Evolutionary conservation across 1,139 yeast genomes (phyloP), one percentile per base, ranked within the genome.

Genomic region (Magnusiomyces paraingens): DNA sequence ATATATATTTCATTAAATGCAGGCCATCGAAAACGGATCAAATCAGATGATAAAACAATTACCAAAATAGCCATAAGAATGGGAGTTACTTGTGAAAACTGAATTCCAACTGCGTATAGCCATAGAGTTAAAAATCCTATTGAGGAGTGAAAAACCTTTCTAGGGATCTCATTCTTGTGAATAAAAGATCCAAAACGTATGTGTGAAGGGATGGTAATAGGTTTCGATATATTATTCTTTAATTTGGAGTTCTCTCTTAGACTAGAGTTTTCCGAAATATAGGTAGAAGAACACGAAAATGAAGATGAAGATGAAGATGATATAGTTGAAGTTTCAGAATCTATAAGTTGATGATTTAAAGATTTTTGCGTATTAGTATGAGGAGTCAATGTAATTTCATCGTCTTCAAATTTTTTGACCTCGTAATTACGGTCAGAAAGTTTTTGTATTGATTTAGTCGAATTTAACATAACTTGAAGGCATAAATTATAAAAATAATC

Each of bases 61-160:
- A 73, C 68, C 58, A 89, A 81, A 26, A 83, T 75, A 2, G 77
- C 69, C 1, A 74, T 66, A 54, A 89, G 74, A 0, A 66, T 68
- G 15, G 77, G 70, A n/a, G 84, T 78, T 35, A 90, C 78, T 59
- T 79, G 79, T 2, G 70, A 67, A 26, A 78, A 77, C 59, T 78
- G 77, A 4, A 77, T 73, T 5, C 94, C 93, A 43, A 71, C 66
- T 0, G 86, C 78, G 67, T 90, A 91, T 45, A 88, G 72, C 66
- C 79, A 84, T 43, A 93, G 70, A 1, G 97, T 84, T 49, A 90
- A 65, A 57, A 88, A 76, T 0, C 97, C 99, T 53, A 90, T 88
- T 0, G 95, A 85, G 4, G 93, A 85, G 68, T 93, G 99, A 57
- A 93, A 80, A 3, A 79, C 73, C 68, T 93, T 93, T 63, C 99